Base-by-base conservation (phyloP, 1,284 basidiomycete species). In the Cronartium quercuum region DNA sequence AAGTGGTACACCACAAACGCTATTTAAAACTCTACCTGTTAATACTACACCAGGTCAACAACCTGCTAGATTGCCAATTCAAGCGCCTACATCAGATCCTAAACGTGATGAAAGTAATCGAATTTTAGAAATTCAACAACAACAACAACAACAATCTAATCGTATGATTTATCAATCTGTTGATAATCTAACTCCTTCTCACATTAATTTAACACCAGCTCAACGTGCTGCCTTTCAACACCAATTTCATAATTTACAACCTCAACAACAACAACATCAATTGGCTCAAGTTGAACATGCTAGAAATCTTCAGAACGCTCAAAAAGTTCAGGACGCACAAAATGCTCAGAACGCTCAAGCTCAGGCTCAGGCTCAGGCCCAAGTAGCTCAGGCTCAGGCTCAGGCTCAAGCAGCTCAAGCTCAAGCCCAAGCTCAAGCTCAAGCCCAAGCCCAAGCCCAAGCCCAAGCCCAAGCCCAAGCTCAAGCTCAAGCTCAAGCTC, bases 11-110 rank as follows among this genome's bases (percentile, higher is more conserved):
- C 70, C 70, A 35, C 70, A 74, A 60, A 35, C 63, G 24, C 15
- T 66, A 10, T 74, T 74, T 57, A 74, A 66, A 60, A 66, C 44
- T 12, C 37, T 74, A 40, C 70, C 70, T 35, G 7, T 21, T 64
- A 66, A 74, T 35, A 24, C 63, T 15, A 74, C 70, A 10, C 70
- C 70, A 29, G 55, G 44, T 47, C 70, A 74, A 34, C 64, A 66
- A 24, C 41, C 44, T n/a, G 62, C 41, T 38, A 41, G 62, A 40
- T 62, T 73, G n/a, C 47, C 51, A 18, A 24, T 3, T 4, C 62
- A 65, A 65, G 13, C 70, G 18, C 51, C 64, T 21, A 58, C 38
- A 21, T 66, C 70, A 6, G 70, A 74, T 37, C 44, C 63, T 6
- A 74, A 74, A 61, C 35, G 63, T 34, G 63, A 74, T 9, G 44